Conservation (phyloP, 805 yeast genomes). For the Ogataea pilisensis region DNA sequence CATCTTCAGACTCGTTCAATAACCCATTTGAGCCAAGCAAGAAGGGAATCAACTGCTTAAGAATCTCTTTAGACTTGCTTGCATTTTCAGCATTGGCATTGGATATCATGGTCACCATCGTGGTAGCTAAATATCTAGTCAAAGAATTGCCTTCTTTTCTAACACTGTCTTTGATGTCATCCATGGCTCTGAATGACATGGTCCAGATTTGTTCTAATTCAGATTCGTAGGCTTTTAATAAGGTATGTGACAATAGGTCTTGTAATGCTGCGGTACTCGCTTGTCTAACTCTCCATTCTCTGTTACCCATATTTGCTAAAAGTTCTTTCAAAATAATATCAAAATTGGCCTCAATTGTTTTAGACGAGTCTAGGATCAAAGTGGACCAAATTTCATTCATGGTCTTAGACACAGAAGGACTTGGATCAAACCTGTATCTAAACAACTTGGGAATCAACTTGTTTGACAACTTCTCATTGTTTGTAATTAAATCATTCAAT, state of each 20-base stretch:
- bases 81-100: slow-evolving; percentile 34
- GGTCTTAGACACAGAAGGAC: slow-evolving; percentile 63
- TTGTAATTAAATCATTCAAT: slow-evolving; percentile 54
- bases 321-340: slow-evolving; percentile 61
- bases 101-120: slow-evolving; percentile 55
- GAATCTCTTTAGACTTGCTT: slow-evolving; percentile 40
- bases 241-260: slow-evolving; percentile 63
- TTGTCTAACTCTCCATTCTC: slow-evolving; percentile 92
- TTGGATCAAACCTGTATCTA: slow-evolving; percentile 85
- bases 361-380: slow-evolving; percentile 52
- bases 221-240: slow-evolving; percentile 47
- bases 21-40: slow-evolving; percentile 76
- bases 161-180: slow-evolving; percentile 92
- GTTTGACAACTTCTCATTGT: slow-evolving; percentile 50
- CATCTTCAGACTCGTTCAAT: slow-evolving; percentile 82
- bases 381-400: slow-evolving; percentile 89
- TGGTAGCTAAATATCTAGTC: slow-evolving; percentile 61
- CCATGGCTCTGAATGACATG: slow-evolving; percentile 84
- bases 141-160: slow-evolving; percentile 72
- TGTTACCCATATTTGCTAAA: slow-evolving; percentile 62
- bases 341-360: slow-evolving; percentile 50
- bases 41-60: slow-evolving; percentile 68
- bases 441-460: slow-evolving; percentile 76
- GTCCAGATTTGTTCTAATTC: slow-evolving; percentile 71
- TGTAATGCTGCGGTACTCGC: slow-evolving; percentile 73